Base-by-base conservation (phyloP, 176 grass and related monocot species). In the Carex scoparia region DNA sequence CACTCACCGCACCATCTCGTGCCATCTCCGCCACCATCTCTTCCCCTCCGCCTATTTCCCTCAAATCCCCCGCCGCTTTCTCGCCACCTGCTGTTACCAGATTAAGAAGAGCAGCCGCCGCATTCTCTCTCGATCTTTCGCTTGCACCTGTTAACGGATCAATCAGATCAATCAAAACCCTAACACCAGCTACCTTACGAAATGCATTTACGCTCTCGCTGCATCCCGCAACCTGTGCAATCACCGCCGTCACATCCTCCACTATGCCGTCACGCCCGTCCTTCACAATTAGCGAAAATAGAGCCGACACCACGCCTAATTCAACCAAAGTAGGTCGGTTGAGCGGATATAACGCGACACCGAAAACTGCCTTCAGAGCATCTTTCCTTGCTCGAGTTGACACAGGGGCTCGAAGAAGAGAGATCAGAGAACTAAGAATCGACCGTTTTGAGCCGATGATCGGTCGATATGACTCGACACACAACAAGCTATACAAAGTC, bases 211-310 rank as follows among this genome's bases (percentile, higher is more conserved):
- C 88, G 82, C 93, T 91, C 90, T 99, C 97, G 8, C 82, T 79
- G 84, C 97, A 99, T 8, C 97, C 91, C 11, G 97, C 97, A 14
- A 99, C 91, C 90, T 99, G 97, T 69, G 93, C 87, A 16, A 95
- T 19, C 49, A 99, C 91, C 44, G 97, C 93, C 3, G 93, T 99
- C 28, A 85, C 86, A 83, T 99, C 97, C 91, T 99, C 97, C 23
- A 95, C 42, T 77, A 99, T 54, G 10, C 97, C 97, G 4, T 27
- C 32, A 7, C 97, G 88, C 0, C 68, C 88, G 67, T 96, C 93
- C 23, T 84, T 87, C 49, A 91, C 72, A 7, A 99, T 61, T 56
- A 95, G 87, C 6, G 87, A 89, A 90, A 99, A 95, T 83, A 99
- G 89, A 54, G 88, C 85, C 18, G 84, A 87, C 51, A 88, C 93